Conservation (phyloP, 345 rosid species). For the Stellera chamaejasme region DNA sequence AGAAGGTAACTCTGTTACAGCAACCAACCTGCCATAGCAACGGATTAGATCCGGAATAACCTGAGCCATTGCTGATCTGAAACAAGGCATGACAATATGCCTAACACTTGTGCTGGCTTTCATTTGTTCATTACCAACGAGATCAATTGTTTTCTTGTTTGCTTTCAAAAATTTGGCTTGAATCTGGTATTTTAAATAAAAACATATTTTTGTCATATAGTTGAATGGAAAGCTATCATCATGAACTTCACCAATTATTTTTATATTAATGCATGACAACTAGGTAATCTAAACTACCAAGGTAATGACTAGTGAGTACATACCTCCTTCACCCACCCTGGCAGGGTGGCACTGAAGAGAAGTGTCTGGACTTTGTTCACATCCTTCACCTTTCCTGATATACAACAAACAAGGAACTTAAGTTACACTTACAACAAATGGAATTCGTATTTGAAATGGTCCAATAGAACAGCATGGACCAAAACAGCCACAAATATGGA, state of each 20-base stretch:
- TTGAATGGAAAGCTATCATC: not conserved
- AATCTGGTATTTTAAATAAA: slow-evolving; percentile 38
- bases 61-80: slow-evolving; percentile 57
- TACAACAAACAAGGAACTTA: not conserved
- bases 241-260: not conserved
- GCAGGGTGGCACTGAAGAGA: slow-evolving; percentile 98
- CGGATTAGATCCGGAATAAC: slow-evolving; percentile 88
- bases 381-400: slow-evolving; percentile 81
- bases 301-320: slow-evolving; percentile 18
- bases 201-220: slow-evolving; percentile 11
- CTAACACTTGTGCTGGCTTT: slow-evolving; percentile 91
- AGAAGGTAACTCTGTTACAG: not conserved
- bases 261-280: not conserved
- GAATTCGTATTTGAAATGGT: not conserved
- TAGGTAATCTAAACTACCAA: not conserved
- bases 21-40: slow-evolving; percentile 73
- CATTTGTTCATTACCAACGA: slow-evolving; percentile 96
- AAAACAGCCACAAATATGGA: too few relatives aligned
- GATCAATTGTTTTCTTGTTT: slow-evolving; percentile 78
- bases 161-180: slow-evolving; percentile 64
- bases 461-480: not conserved
- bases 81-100: slow-evolving; percentile 83
- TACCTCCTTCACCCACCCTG: slow-evolving; percentile 80
- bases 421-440: not conserved
- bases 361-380: slow-evolving; percentile 87